phyloP scores from a whole-genome alignment of 1,284 basidiomycete genomes.

The Ceratobasidium sp. region DNA sequence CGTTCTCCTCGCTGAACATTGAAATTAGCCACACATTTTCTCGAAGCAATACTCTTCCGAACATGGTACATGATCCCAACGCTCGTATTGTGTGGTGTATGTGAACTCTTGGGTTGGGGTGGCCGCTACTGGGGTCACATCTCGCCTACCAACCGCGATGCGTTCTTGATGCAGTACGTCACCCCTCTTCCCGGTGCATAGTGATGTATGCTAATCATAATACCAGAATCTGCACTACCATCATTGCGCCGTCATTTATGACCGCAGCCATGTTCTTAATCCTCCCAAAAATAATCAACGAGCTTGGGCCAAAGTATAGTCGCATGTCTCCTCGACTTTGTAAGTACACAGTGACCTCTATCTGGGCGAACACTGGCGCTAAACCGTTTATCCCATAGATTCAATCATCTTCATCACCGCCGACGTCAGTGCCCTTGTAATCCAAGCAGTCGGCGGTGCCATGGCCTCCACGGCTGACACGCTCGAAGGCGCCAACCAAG shows the following conservation, averaged over 20 bases:
- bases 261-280: conserved; percentile 51
- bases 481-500: conserved; percentile 42
- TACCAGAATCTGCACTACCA: conserved; percentile 43
- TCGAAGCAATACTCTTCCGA: conserved; percentile 51
- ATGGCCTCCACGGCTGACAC: conserved; percentile 52
- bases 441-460: conserved; percentile 60
- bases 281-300: conserved; percentile 56
- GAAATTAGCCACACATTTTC: conserved; percentile 54
- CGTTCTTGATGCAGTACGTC: conserved; percentile 42
- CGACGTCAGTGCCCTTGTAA: conserved; percentile 58
- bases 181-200: background rate
- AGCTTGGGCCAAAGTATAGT: conserved; percentile 56
- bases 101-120: conserved; percentile 51
- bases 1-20: background rate
- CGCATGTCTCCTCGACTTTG: conserved; percentile 54
- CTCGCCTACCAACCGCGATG: conserved; percentile 21
- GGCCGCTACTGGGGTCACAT: conserved; percentile 37
- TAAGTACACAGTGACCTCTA: background rate
- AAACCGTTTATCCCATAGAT: conserved; percentile 46
- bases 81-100: conserved; percentile 52
- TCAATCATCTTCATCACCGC: conserved; percentile 57
- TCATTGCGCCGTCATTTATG: conserved; percentile 45
- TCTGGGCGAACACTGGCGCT: background rate
- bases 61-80: conserved; percentile 54
- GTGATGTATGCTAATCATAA: background rate